These are phyloP conservation scores for Chaetomiaceae sp. DNA, from an alignment of 2,329 filamentous ascomycete genomes.

Conservation along the genomic window DNA sequence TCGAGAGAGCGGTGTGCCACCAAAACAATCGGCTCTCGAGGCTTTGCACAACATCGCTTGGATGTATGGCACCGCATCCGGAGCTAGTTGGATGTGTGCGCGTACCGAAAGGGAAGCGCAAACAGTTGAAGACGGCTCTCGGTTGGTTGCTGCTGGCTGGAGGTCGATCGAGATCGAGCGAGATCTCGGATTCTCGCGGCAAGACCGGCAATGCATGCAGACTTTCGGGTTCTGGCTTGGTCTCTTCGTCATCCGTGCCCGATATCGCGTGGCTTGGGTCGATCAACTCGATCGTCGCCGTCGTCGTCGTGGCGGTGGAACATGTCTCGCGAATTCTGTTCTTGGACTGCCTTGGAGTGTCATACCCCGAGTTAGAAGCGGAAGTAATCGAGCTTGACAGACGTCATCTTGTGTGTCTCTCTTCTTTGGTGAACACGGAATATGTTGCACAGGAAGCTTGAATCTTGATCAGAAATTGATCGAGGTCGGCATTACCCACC, in stretches of 20 bases:
- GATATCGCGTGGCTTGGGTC: neutral
- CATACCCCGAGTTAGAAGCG: neutral
- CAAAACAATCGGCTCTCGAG: neutral
- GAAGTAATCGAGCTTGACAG: neutral
- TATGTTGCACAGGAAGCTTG: no score
- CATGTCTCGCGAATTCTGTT: neutral
- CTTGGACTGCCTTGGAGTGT: neutral
- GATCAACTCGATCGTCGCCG: no score
- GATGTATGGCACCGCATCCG: neutral
- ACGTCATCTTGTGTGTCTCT: neutral
- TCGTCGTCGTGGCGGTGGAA: neutral
- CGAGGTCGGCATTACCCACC: no score
- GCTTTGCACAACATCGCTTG: neutral
- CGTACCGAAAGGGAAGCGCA: neutral
- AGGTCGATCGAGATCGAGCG: neutral
- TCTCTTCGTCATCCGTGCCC: neutral
- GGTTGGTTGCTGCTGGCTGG: neutral
- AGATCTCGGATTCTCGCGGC: neutral
- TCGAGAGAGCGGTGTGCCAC: no score
- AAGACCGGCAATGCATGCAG: constrained; percentile 1
- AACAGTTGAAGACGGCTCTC: neutral
- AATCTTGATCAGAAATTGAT: no score
- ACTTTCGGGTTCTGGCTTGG: neutral
- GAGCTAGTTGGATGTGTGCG: neutral
- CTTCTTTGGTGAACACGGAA: no score